phyloP scores from a whole-genome alignment of 2,329 filamentous ascomycete genomes.

The Orbilia brochopaga region DNA sequence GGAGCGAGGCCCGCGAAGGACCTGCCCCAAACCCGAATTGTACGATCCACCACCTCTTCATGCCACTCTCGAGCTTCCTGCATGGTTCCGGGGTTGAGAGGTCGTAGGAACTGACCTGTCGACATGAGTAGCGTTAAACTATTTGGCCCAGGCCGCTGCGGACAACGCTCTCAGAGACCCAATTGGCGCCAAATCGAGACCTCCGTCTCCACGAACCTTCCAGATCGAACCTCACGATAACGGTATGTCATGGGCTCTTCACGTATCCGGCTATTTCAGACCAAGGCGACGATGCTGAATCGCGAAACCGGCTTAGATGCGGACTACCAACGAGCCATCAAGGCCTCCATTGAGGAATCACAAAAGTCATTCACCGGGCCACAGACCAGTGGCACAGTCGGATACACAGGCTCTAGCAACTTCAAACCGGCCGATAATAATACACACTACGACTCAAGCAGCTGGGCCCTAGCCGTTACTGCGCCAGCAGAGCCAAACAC shows the following conservation, averaged over 20 bases:
- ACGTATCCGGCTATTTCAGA: not conserved
- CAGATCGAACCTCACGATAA: slow-evolving; percentile 42
- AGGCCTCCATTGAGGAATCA: slow-evolving; percentile 52
- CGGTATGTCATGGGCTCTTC: slow-evolving; percentile 19
- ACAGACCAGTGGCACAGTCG: slow-evolving; percentile 53
- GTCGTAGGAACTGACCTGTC: slow-evolving; percentile 27
- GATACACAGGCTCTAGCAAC: slow-evolving; percentile 50
- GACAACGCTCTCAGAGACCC: slow-evolving; percentile 35
- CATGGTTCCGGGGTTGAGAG: slow-evolving; percentile 7
- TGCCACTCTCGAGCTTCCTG: not conserved
- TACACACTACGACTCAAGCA: slow-evolving; percentile 52
- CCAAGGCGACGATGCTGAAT: slow-evolving; percentile 21
- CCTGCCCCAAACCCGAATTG: slow-evolving; percentile 25
- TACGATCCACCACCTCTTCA: slow-evolving; percentile 14
- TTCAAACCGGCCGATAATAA: slow-evolving; percentile 52
- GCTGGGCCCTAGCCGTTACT: slow-evolving; percentile 53
- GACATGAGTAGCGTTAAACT: slow-evolving; percentile 25
- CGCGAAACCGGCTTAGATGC: slow-evolving; percentile 39
- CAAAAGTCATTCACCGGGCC: slow-evolving; percentile 41
- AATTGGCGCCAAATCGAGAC: slow-evolving; percentile 43
- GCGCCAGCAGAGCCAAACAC: slow-evolving; percentile 41
- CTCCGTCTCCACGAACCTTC: slow-evolving; percentile 30
- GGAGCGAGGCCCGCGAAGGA: slow-evolving; percentile 28
- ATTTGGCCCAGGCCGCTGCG: slow-evolving; percentile 28
- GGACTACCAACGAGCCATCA: slow-evolving; percentile 53